phyloP scores from a whole-genome alignment of 1,139 yeast genomes.

The Pichia sp. region DNA sequence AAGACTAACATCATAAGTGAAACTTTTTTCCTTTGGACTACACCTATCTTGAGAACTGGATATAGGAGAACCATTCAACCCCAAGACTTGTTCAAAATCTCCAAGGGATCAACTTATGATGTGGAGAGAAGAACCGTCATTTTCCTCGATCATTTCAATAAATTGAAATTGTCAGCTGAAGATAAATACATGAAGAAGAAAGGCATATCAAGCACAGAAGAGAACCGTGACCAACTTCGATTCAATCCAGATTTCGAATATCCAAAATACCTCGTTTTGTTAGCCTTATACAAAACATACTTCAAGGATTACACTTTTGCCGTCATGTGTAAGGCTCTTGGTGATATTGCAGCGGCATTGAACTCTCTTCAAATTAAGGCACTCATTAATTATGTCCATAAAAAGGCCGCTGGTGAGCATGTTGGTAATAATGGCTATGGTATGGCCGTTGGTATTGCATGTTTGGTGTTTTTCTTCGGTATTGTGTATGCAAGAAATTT shows the following conservation, averaged over 20 bases:
- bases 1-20: conserved; percentile 30
- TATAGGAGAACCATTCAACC: conserved; percentile 60
- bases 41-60: conserved; percentile 53
- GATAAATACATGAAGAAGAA: conserved; percentile 24
- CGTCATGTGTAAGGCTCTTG: conserved; percentile 34
- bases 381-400: conserved; percentile 43
- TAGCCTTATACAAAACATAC: conserved; percentile 51
- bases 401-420: conserved; percentile 30
- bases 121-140: conserved; percentile 39
- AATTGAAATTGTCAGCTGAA: conserved; percentile 30
- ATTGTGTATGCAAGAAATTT: conserved; percentile 42
- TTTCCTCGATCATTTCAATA: conserved; percentile 34
- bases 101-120: conserved; percentile 35
- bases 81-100: conserved; percentile 52
- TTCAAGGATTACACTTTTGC: conserved; percentile 42
- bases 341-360: conserved; percentile 46
- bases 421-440: conserved; percentile 46
- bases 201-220: conserved; percentile 18
- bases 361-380: conserved; percentile 44
- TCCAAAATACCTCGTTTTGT: conserved; percentile 35
- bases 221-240: conserved; percentile 20
- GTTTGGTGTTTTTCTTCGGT: conserved; percentile 35
- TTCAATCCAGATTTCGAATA: conserved; percentile 26
- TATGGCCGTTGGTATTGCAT: conserved; percentile 48
- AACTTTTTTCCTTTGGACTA: conserved; percentile 51